phyloP scores from a whole-genome alignment of 2,329 filamentous ascomycete genomes.

The Cladosporium sp. region DNA sequence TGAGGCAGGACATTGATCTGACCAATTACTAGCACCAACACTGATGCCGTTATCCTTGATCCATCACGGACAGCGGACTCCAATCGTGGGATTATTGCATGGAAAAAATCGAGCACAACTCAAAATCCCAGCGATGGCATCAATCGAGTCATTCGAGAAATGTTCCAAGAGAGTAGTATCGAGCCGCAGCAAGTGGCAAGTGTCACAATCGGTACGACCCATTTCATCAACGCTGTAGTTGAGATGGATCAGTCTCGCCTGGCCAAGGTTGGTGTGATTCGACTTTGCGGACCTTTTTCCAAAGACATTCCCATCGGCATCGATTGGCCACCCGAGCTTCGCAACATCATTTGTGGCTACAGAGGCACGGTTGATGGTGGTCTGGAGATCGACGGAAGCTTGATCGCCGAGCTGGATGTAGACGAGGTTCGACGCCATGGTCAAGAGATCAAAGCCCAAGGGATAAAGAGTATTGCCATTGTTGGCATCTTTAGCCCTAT shows the following conservation, averaged over 20 bases:
- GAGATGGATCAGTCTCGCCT: slow-evolving; percentile 43
- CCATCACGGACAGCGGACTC: background rate
- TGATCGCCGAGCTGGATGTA: slow-evolving; percentile 8
- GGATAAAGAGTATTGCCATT: slow-evolving; percentile 12
- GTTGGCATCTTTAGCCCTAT: slow-evolving; percentile 13
- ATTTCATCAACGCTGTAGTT: slow-evolving; percentile 33
- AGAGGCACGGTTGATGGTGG: slow-evolving; percentile 26
- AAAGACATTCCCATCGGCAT: slow-evolving; percentile 48
- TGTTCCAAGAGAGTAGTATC: background rate
- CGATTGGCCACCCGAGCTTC: slow-evolving; percentile 46
- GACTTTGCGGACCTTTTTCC: slow-evolving; percentile 41
- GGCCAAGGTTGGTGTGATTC: slow-evolving; percentile 50
- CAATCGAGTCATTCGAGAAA: background rate
- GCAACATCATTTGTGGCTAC: slow-evolving; percentile 45
- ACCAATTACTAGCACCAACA: too few species aligned
- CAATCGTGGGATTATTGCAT: background rate
- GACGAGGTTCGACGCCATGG: slow-evolving; percentile 8
- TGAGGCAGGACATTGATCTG: too few species aligned
- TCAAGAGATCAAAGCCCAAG: slow-evolving; percentile 1
- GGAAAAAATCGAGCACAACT: background rate
- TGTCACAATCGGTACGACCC: slow-evolving; percentile 51
- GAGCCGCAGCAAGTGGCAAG: slow-evolving; percentile 22
- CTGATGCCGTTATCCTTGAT: too few species aligned
- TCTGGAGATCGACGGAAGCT: slow-evolving; percentile 20
- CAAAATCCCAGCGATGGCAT: background rate